Base-by-base conservation (phyloP, 306 rosid genomes). In the Glycyrrhiza uralensis region DNA sequence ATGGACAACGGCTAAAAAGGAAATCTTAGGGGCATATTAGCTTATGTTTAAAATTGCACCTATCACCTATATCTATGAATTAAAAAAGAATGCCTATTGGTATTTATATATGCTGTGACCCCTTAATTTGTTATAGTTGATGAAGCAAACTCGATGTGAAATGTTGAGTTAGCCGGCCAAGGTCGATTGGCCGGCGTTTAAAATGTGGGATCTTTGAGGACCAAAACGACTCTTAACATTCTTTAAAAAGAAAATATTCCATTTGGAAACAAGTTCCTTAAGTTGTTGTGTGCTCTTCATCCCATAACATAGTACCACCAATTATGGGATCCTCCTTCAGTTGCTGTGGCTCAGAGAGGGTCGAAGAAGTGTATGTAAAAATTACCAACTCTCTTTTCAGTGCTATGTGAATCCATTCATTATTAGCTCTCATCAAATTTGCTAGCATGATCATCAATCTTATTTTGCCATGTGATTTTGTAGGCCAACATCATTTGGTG, bases 251-350 rank as follows among this genome's bases (percentile, higher is more conserved):
- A 17, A 19, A 56, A 36, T 28, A 76, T 15, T 76, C 70, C 70
- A 65, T 60, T 75, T 18, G 46, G 14, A 44, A 7, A 67, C 60
- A 71, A 51, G 18, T 50, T 77, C n/a, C 63, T 57, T 26, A 33
- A 76, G 15, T 59, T 71, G 7, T 32, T 41, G 4, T 30, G 0
- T 51, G 23, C 74, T 64, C 57, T 22, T 24, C 67, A 59, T 64
- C 47, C 17, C 55, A 55, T 26, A 62, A 38, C 71, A 12, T 54
- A 8, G 18, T 26, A 6, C 3, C 46, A 4, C 13, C 32, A 23
- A 28, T 59, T 10, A 93, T 91, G 98, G 98, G 98, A 62, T 89
- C 94, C 19, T 61, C 51, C 32, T 15, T 80, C 22, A 91, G 91
- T 65, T 91, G 91, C 79, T 87, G 89, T n/a, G 69, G 75, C 65